These are phyloP conservation scores for Schizopora paradoxa DNA, from an alignment of 1,284 basidiomycete genomes.

Conservation along the genomic window DNA sequence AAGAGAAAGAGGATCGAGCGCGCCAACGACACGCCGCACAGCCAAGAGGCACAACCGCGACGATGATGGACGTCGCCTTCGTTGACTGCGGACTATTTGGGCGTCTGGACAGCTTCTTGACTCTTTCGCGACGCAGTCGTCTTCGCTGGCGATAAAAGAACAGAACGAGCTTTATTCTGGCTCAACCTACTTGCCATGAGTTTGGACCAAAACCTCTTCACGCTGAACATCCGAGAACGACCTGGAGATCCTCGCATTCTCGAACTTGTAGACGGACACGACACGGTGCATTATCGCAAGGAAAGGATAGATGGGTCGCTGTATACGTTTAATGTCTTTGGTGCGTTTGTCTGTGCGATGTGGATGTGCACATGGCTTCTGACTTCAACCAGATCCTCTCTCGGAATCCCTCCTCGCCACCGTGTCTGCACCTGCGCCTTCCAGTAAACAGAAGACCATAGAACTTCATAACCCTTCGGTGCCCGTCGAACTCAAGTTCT, in stretches of 20 bases:
- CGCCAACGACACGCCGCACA: too few species aligned
- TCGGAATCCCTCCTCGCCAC: constrained; percentile 61
- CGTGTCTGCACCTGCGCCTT: constrained; percentile 54
- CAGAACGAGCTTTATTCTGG: too few species aligned
- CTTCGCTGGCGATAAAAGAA: too few species aligned
- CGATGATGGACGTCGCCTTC: too few species aligned
- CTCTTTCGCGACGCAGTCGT: too few species aligned
- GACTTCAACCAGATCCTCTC: constrained; percentile 47
- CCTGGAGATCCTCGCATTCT: constrained; percentile 52
- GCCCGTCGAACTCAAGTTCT: constrained; percentile 65
- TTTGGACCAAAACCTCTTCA: constrained; percentile 76
- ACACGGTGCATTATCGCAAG: constrained; percentile 64
- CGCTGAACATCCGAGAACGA: constrained; percentile 56
- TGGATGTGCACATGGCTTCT: constrained; percentile 2
- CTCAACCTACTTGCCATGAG: too few species aligned
- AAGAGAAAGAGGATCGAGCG: too few species aligned
- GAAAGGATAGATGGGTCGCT: constrained; percentile 44
- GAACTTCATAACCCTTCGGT: constrained; percentile 71
- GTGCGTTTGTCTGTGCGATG: constrained; percentile 29
- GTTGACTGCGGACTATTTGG: too few species aligned
- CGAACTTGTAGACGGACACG: constrained; percentile 62
- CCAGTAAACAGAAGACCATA: constrained; percentile 67
- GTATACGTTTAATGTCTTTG: constrained; percentile 62
- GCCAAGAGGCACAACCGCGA: too few species aligned
- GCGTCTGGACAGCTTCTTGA: too few species aligned